Evolutionary conservation across 2,329 filamentous ascomycete species (phyloP).

Genomic region (Torrubiella hemipterigena): DNA sequence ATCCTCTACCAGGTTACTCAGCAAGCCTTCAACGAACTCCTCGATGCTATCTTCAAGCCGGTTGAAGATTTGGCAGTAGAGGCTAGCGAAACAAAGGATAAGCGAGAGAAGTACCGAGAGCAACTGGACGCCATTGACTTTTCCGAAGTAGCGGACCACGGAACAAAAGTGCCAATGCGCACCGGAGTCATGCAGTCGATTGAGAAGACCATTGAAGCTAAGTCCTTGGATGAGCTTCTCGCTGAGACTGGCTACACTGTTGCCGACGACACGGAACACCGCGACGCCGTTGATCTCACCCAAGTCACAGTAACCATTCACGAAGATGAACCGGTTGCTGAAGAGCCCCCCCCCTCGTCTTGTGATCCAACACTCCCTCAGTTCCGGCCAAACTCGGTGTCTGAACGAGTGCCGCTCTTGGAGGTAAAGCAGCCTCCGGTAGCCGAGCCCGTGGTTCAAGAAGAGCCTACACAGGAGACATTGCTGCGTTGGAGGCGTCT

Average conservation of each 20-base stretch:
- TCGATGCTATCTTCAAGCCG: conserved; percentile 73
- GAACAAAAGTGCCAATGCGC: conserved; percentile 7
- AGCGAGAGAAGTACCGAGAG: conserved; percentile 44
- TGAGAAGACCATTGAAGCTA: conserved; percentile 7
- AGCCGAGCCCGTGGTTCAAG: too few species aligned
- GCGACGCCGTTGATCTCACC: conserved; percentile 21
- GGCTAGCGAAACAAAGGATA: conserved; percentile 48
- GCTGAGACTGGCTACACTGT: conserved; percentile 32
- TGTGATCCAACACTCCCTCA: conserved; percentile 57
- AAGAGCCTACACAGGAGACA: conserved; percentile 16
- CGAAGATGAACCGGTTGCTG: conserved; percentile 9
- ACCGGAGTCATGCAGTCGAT: conserved; percentile 8
- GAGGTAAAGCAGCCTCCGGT: too few species aligned
- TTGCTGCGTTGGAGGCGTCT: conserved; percentile 41
- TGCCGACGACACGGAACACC: conserved; percentile 16
- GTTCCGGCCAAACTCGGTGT: conserved; percentile 45
- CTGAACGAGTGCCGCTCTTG: conserved; percentile 2
- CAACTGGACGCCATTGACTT: conserved; percentile 30
- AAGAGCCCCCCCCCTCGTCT: conserved; percentile 16
- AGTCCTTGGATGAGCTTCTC: conserved; percentile 24
- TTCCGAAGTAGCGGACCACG: conserved; percentile 13
- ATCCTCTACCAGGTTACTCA: conserved; percentile 86
- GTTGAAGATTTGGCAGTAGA: conserved; percentile 67
- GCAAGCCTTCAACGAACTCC: conserved; percentile 80
- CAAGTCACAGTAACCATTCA: conserved; percentile 12